Base-by-base conservation (phyloP, 306 rosid genomes). In the Quercus gilva region DNA sequence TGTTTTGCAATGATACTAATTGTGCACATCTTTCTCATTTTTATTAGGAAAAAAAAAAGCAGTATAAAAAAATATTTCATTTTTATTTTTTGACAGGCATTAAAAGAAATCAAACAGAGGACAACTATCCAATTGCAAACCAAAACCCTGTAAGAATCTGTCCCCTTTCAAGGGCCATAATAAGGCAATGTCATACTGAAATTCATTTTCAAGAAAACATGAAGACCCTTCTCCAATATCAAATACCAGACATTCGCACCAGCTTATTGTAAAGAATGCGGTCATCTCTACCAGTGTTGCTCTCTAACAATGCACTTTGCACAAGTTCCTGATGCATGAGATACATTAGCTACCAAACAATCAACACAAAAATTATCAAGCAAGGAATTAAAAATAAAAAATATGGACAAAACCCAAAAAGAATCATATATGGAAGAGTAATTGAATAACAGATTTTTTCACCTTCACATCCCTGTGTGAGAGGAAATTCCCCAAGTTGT, bases 401-500 rank as follows among this genome's bases (percentile, higher is more conserved):
- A 37, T 12, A 6, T 1, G 18, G 19, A 11, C 6, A 1, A 18
- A 33, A 26, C 41, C 2, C 10, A 1, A 28, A 64, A 73, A 5
- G 4, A 28, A 49, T 51, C 28, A n/a, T 29, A 63, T 18, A 6
- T 17, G 25, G 23, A 33, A 71, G 4, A 25, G 67, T 41, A 33
- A 7, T 41, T 18, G 71, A 59, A n/a, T 49, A 14, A 26, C 20
- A 55, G 69, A 59, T 60, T 56, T 60, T 56, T 85, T 84, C 76
- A 91, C 99, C 94, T 95, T 95, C 71, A 93, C 98, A 88, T 95
- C 98, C 88, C 96, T 89, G 86, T 91, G 96, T 9, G 99, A 91
- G 20, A 91, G 92, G 82, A 95, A 95, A 85, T 90, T 91, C 69
- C 99, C 97, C 83, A 93, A 77, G 85, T 86, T 93, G 87, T 93